Evolutionary conservation across 2,329 filamentous ascomycete species (phyloP).

Genomic region (Fusarium hainanense): DNA sequence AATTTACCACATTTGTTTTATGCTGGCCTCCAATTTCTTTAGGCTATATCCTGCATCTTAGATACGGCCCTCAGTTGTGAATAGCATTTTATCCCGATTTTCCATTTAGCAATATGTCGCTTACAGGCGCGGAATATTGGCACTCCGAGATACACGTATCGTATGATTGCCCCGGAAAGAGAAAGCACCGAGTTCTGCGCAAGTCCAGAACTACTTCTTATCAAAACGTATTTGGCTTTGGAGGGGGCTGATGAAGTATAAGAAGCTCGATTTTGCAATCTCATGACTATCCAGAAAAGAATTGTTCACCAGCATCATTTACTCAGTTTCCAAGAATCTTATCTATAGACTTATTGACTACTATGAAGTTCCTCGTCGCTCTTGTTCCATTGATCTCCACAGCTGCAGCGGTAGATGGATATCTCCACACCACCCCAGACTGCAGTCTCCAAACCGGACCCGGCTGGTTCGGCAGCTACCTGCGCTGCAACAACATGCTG

Average conservation of each 20-base stretch:
- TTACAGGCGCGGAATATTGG: background rate
- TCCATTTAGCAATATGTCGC: background rate
- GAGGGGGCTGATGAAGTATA: background rate
- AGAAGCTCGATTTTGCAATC: background rate
- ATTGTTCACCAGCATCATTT: background rate
- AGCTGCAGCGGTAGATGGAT: background rate
- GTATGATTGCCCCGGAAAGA: background rate
- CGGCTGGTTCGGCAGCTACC: background rate
- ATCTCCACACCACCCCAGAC: background rate
- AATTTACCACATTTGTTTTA: fast-evolving
- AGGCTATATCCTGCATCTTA: background rate
- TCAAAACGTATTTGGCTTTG: too few relatives aligned
- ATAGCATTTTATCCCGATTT: background rate
- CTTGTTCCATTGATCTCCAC: background rate
- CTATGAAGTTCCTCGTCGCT: fast-evolving
- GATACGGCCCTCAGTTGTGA: background rate
- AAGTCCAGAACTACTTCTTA: background rate
- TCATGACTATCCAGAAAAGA: fast-evolving
- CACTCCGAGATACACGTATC: too few relatives aligned
- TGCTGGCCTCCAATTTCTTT: background rate
- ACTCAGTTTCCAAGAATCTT: too few relatives aligned
- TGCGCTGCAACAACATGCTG: background rate
- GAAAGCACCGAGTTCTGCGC: background rate
- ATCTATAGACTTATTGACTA: background rate
- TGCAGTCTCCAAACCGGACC: background rate